Percentiles rank a stretch among this genome's conserved stretches.
These are phyloP conservation scores for Castanea crenata DNA, from an alignment of 306 rosid species.

Conservation along the genomic window DNA sequence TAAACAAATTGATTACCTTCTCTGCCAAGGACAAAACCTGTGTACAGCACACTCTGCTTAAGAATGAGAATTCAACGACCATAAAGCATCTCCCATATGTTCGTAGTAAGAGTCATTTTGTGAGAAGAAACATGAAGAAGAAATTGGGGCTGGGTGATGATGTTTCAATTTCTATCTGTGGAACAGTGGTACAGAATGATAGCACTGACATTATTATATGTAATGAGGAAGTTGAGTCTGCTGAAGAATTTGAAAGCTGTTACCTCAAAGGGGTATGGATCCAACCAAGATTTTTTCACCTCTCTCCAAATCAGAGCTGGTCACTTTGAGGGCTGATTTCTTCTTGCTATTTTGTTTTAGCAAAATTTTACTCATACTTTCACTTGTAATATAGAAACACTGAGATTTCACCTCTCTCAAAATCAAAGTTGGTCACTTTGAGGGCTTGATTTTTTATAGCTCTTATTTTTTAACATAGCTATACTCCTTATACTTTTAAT, in stretches of 20 bases:
- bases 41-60: neutral
- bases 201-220: neutral
- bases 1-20: neutral
- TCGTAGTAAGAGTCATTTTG: neutral
- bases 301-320: conserved; percentile 11
- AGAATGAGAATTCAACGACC: neutral
- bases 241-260: neutral
- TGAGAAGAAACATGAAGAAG: neutral
- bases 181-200: neutral
- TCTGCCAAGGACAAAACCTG: neutral
- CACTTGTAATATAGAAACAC: too few species aligned
- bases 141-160: neutral
- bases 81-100: neutral
- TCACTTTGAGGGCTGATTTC: neutral
- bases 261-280: conserved; percentile 26
- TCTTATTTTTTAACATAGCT: too few species aligned
- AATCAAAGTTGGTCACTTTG: too few species aligned
- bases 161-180: conserved; percentile 13
- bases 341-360: neutral
- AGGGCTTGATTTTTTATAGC: too few species aligned
- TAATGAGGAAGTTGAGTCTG: neutral
- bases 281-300: conserved; percentile 17
- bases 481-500: neutral
- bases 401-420: too few species aligned
- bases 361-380: too few species aligned